Evolutionary conservation across 129 eudicot genomes (phyloP).

Genomic region (Centrapalus pauciflorus): DNA sequence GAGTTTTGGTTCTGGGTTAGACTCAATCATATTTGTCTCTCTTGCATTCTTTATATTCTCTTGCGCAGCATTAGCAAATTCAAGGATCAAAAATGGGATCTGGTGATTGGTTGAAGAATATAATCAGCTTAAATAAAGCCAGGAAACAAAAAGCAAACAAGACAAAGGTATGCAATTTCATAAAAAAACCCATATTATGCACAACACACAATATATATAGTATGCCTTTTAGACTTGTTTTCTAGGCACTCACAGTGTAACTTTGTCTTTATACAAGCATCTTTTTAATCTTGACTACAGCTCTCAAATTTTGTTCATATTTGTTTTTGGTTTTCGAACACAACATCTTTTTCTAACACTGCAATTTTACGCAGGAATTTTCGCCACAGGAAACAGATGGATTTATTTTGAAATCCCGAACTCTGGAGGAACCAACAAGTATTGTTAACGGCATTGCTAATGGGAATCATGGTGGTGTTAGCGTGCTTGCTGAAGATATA

Average conservation of each 20-base stretch:
- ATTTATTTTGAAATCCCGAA: conserved; percentile 2
- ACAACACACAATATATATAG: too few species aligned
- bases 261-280: background rate
- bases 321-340: background rate
- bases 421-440: conserved; percentile 17
- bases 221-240: too few species aligned
- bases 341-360: background rate
- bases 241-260: too few species aligned
- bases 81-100: conserved; percentile 50
- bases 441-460: conserved; percentile 13
- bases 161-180: conserved; percentile 41
- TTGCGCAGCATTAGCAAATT: background rate
- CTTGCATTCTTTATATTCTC: background rate
- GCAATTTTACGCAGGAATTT: conserved; percentile 37
- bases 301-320: background rate
- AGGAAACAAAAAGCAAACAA: conserved; percentile 40
- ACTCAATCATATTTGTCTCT: too few species aligned
- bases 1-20: too few species aligned
- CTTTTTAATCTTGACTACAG: background rate
- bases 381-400: conserved; percentile 36
- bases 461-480: conserved; percentile 1
- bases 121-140: conserved; percentile 58
- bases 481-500: conserved; percentile 29
- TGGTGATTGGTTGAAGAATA: conserved; percentile 65
- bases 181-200: too few species aligned